These are phyloP conservation scores for Hyphopichia burtonii DNA, from an alignment of 1,139 yeast species.

Conservation along the genomic window DNA sequence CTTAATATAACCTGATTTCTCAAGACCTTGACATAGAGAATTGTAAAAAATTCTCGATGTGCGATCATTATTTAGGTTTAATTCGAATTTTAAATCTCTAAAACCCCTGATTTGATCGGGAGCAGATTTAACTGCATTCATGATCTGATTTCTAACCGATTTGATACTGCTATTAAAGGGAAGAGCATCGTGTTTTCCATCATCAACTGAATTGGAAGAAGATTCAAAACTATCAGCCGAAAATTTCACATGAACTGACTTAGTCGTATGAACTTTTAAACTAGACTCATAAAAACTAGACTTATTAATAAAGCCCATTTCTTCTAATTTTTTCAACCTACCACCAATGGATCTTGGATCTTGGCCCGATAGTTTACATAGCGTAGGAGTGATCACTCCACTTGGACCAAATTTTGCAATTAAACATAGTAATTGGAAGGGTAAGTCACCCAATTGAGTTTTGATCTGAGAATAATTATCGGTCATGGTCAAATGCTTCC, in stretches of 20 bases:
- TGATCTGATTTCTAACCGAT: slow-evolving; percentile 37
- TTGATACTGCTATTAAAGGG: slow-evolving; percentile 23
- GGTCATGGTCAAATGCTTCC: slow-evolving; percentile 40
- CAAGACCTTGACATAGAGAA: slow-evolving; percentile 51
- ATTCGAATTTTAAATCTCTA: slow-evolving; percentile 61
- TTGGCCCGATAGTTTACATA: slow-evolving; percentile 58
- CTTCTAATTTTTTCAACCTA: slow-evolving; percentile 55
- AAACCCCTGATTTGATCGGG: slow-evolving; percentile 69
- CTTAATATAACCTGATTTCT: slow-evolving; percentile 52
- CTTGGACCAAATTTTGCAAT: slow-evolving; percentile 53
- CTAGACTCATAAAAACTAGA: slow-evolving; percentile 37
- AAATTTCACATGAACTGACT: slow-evolving; percentile 48
- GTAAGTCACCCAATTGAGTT: slow-evolving; percentile 38
- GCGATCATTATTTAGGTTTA: slow-evolving; percentile 49
- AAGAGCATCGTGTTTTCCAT: slow-evolving; percentile 24
- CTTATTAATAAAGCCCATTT: slow-evolving; percentile 46
- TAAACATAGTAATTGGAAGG: slow-evolving; percentile 42
- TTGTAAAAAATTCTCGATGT: slow-evolving; percentile 51
- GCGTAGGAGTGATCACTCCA: slow-evolving; percentile 60
- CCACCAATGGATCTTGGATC: slow-evolving; percentile 72
- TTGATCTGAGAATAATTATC: slow-evolving; percentile 32
- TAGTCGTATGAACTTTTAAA: slow-evolving; percentile 50
- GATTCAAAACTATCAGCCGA: slow-evolving; percentile 34
- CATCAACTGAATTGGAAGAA: slow-evolving; percentile 8
- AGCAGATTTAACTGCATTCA: slow-evolving; percentile 58